A percentile compares a stretch with the other conserved stretches of the same genome.
Conservation (phyloP, 176 grass and related monocot genomes). For the Aegilops umbellulata region DNA sequence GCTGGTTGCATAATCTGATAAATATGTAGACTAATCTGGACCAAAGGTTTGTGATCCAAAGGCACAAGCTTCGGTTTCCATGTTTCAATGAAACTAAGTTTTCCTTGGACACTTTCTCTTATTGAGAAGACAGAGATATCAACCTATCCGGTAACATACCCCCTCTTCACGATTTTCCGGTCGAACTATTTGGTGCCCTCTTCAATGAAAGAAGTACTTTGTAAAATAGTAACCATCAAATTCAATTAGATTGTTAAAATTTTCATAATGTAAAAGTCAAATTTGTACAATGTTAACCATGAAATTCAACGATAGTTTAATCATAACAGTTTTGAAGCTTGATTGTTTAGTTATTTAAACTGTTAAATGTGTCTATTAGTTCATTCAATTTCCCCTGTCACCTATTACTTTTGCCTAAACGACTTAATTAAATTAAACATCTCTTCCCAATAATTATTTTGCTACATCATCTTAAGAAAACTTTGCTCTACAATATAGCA, state of each 20-base stretch:
- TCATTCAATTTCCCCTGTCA: background rate
- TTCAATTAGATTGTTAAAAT: too few relatives aligned
- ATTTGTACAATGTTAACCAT: background rate
- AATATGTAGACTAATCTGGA: too few relatives aligned
- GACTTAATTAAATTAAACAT: background rate
- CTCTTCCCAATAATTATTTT: background rate
- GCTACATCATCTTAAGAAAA: background rate
- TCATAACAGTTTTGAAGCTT: background rate
- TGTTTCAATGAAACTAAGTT: too few relatives aligned
- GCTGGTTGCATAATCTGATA: too few relatives aligned
- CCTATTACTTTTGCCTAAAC: background rate
- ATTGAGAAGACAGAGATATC: conserved; percentile 71
- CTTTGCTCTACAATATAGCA: too few relatives aligned
- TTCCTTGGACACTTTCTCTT: background rate
- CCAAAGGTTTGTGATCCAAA: too few relatives aligned
- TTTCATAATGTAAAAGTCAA: background rate
- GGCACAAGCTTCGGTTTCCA: too few relatives aligned
- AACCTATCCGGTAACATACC: conserved; percentile 75
- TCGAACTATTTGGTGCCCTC: too few relatives aligned
- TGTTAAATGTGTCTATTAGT: background rate
- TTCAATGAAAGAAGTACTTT: background rate
- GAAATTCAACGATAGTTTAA: background rate
- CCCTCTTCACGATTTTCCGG: conserved; percentile 44
- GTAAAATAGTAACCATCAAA: too few relatives aligned
- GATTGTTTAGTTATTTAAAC: background rate